Conservation (phyloP, 202 grass and related monocot species). For the Elaeis oleifera region DNA sequence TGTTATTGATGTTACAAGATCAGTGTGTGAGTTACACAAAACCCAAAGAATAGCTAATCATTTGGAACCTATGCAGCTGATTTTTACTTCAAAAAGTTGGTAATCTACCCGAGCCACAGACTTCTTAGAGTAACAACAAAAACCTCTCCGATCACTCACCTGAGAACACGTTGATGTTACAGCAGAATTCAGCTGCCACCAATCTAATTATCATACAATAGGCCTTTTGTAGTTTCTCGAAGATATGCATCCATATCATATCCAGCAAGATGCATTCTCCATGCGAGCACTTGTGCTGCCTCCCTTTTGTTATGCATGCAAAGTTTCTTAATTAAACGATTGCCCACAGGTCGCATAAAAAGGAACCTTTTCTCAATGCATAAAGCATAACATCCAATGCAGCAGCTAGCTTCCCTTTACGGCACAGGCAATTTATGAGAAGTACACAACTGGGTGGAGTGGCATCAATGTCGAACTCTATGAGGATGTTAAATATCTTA, state of each 20-base stretch:
- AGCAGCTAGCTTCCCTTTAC: conserved; percentile 45
- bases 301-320: conserved; percentile 45
- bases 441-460: conserved; percentile 55
- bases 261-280: conserved; percentile 74
- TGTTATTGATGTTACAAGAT: too few relatives aligned
- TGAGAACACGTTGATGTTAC: too few relatives aligned
- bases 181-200: not conserved
- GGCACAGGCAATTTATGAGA: conserved; percentile 63
- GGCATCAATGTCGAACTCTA: conserved; percentile 52
- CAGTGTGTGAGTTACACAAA: too few relatives aligned
- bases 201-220: conserved; percentile 25
- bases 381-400: conserved; percentile 79
- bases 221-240: conserved; percentile 43
- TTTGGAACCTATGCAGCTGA: too few relatives aligned
- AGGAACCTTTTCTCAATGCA: conserved; percentile 56
- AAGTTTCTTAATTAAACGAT: conserved; percentile 66
- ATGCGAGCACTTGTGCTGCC: conserved; percentile 46
- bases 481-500: conserved; percentile 55
- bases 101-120: too few relatives aligned
- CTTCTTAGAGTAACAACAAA: too few relatives aligned
- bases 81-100: too few relatives aligned
- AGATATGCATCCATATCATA: conserved; percentile 93
- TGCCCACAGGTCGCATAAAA: conserved; percentile 46
- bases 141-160: too few relatives aligned
- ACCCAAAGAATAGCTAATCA: too few relatives aligned